These are phyloP conservation scores for Kodamaea kaohsiungensis DNA, from an alignment of 805 yeast genomes.

Conservation along the genomic window DNA sequence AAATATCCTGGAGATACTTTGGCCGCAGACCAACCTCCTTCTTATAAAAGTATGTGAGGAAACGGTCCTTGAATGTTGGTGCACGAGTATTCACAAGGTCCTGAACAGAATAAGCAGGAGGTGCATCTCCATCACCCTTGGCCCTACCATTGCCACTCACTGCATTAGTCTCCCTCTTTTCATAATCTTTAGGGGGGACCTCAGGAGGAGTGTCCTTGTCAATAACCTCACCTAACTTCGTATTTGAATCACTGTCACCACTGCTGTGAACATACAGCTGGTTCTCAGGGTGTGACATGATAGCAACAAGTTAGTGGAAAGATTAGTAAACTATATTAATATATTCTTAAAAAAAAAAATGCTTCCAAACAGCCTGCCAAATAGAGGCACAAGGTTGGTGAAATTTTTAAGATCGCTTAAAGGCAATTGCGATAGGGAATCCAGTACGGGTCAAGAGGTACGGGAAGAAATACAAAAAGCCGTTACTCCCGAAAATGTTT, in stretches of 20 bases:
- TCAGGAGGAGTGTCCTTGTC: neutral
- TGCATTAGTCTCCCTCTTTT: neutral
- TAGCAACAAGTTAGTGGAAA: neutral
- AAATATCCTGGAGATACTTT: constrained; percentile 36
- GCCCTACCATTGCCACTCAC: neutral
- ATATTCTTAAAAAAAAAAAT: neutral
- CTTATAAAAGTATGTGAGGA: constrained; percentile 15
- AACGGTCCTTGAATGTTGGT: constrained; percentile 14
- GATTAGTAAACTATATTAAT: neutral
- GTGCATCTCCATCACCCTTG: neutral
- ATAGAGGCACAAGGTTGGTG: neutral
- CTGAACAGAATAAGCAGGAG: constrained; percentile 6
- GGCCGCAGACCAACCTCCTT: constrained; percentile 32
- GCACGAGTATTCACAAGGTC: constrained; percentile 14
- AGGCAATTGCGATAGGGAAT: neutral
- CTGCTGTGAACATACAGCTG: constrained; percentile 5
- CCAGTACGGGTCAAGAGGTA: neutral
- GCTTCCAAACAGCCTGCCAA: neutral
- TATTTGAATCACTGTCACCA: constrained; percentile 4
- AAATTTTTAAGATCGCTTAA: neutral
- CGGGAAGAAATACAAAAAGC: neutral
- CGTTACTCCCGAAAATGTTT: neutral
- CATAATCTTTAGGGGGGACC: neutral
- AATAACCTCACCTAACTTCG: constrained; percentile 1
- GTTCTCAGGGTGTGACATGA: constrained; percentile 1